Conservation (phyloP, 257 asterid genomes). For the Jasminum sambac region DNA sequence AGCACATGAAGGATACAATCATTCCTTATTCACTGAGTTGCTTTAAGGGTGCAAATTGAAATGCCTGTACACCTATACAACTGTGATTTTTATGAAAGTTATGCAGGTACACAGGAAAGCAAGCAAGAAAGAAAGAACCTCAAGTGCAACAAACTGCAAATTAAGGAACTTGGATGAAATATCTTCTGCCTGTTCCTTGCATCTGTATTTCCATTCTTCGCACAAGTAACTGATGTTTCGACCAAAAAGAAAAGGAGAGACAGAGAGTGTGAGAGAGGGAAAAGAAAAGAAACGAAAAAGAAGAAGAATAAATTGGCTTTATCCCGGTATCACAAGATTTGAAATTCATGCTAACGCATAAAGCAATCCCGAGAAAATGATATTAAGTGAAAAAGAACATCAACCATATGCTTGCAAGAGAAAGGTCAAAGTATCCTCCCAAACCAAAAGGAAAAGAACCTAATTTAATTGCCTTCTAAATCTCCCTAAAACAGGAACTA, state of each 20-base stretch:
- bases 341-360: constrained; percentile 16
- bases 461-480: not conserved
- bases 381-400: not conserved
- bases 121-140: constrained; percentile 47
- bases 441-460: not conserved
- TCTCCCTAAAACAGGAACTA: not conserved
- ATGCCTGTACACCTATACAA: not conserved
- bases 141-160: constrained; percentile 47
- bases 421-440: not conserved
- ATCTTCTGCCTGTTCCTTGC: constrained; percentile 37
- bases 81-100: not conserved
- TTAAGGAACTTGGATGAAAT: constrained; percentile 44
- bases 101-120: not conserved
- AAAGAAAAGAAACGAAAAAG: too few species aligned
- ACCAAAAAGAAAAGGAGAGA: not conserved
- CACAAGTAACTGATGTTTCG: constrained; percentile 65
- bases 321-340: constrained; percentile 18
- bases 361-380: constrained; percentile 10
- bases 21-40: not conserved
- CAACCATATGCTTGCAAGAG: not conserved
- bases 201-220: constrained; percentile 82
- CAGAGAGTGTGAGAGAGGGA: too few species aligned
- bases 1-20: not conserved
- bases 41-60: not conserved
- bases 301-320: not conserved